Conservation (phyloP, 805 yeast genomes). For the Yamadazyma ubonensis region DNA sequence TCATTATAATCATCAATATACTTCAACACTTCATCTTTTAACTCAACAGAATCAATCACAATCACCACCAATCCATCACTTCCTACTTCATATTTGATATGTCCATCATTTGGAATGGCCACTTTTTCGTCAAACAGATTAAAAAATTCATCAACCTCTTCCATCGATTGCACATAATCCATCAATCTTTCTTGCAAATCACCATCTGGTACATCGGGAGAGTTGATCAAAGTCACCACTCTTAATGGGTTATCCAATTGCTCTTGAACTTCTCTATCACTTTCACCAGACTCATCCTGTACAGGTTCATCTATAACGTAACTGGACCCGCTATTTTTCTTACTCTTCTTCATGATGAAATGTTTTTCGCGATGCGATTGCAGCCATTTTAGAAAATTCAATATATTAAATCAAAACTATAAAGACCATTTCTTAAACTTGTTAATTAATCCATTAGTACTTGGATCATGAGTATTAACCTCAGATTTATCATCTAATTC, state of each 20-base stretch:
- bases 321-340: conserved; percentile 14
- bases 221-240: conserved; percentile 42
- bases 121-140: conserved; percentile 51
- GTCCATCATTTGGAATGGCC: conserved; percentile 54
- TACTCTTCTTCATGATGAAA: conserved; percentile 11
- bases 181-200: conserved; percentile 51
- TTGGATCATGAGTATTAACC: conserved; percentile 76
- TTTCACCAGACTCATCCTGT: background rate
- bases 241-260: conserved; percentile 50
- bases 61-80: conserved; percentile 59
- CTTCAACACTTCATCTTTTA: conserved; percentile 37
- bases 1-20: conserved; percentile 43
- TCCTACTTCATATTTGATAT: conserved; percentile 58
- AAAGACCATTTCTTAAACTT: conserved; percentile 83
- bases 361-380: conserved; percentile 3
- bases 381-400: background rate
- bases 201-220: conserved; percentile 31
- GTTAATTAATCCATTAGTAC: conserved; percentile 92
- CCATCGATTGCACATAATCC: conserved; percentile 45
- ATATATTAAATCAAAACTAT: no score
- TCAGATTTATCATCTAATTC: conserved; percentile 68
- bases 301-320: conserved; percentile 9
- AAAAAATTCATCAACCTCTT: conserved; percentile 50
- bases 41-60: conserved; percentile 43
- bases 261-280: conserved; percentile 14